Base-by-base conservation (phyloP, 768 basidiomycete species). In the Ramaria rubella region DNA sequence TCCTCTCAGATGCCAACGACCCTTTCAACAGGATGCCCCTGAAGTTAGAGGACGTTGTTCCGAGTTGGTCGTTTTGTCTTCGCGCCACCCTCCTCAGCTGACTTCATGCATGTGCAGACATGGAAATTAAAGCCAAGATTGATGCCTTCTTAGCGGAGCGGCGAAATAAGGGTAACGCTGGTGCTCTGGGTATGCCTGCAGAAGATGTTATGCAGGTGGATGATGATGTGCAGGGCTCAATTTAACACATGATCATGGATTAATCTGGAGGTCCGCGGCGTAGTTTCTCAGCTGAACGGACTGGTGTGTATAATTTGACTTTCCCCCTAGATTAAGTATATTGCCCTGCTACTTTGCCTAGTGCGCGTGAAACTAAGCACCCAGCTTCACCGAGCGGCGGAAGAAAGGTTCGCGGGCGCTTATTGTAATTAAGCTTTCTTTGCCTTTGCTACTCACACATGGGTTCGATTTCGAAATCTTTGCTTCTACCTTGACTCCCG, bases 1-100 rank as follows among this genome's bases (percentile, higher is more conserved):
- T 97, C 33, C 74, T 99, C 19, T 95, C 93, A 0, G 94, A 96
- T 64, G 71, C 85, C 17, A 90, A 83, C 52, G 96, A 99, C 70
- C 96, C 96, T 1, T 99, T 98, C 80, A 99, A 97, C 70, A 86
- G 96, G 27, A 74, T 77, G 31, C 91, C 95, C 1, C 74, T 96
- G 26, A 69, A 75, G 9, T 82, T 94, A 60, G 87, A 87, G 54
- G 88, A 94, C 11, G 85, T 94, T 14, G 67, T 84, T 57, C 81
- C 90, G 26, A 72, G 94, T 92, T 63, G 61, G 83, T 71, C 7
- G 42, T 55, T n/a, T 48, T 27, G n/a, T 15, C 43, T 15, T 4
- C 9, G 17, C 30, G 9, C 33, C n/a, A 5, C 7, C 44, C 33
- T 12, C 38, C 26, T 49, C 49, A 17, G 15, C 31, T 67, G 60